Base-by-base conservation (phyloP, 805 yeast genomes). In the Isabelozyma gotoi region DNA sequence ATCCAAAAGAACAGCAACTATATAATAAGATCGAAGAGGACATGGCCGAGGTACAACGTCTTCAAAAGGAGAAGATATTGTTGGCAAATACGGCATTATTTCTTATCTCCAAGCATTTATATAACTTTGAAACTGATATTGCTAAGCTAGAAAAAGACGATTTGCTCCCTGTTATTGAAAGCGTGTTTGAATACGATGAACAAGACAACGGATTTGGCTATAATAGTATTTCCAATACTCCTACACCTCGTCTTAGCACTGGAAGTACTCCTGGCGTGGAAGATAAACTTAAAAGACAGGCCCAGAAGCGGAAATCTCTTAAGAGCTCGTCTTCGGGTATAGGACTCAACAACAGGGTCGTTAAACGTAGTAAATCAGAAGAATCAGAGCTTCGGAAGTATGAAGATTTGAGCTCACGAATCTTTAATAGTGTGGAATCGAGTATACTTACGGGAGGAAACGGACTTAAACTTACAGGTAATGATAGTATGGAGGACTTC, bases 41-140 rank as follows among this genome's bases (percentile, higher is more conserved):
- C 44, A 79, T 84, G 68, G 74, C 74, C 31, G 67, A 72, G 37
- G 82, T 85, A 5, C 71, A 77, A 41, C 70, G 69, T 41, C 53
- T 88, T 33, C 97, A 92, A 59, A 77, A 80, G 47, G 94, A 87
- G 46, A 92, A 94, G 66, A 78, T 85, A 39, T 67, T 84, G 10
- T 63, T 90, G 33, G 88, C 97, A 4, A 87, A 88, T 57, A 89
- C 96, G 1, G 91, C 96, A 3, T 71, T 92, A 38, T 86, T 84
- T 59, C 62, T 86, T 24, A 80, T 92, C 3, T 68, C 90, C 2
- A 85, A 86, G 57, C 96, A 92, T 60, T 69, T 90, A 46, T 73
- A 73, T 41, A 78, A 78, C 51, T 75, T 92, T 33, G 94, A 89
- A 54, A 76, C 80, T 16, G 96, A 88, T 52, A 82, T 92, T 40